Conservation (phyloP, 257 asterid genomes). For the Handroanthus guayacan region DNA sequence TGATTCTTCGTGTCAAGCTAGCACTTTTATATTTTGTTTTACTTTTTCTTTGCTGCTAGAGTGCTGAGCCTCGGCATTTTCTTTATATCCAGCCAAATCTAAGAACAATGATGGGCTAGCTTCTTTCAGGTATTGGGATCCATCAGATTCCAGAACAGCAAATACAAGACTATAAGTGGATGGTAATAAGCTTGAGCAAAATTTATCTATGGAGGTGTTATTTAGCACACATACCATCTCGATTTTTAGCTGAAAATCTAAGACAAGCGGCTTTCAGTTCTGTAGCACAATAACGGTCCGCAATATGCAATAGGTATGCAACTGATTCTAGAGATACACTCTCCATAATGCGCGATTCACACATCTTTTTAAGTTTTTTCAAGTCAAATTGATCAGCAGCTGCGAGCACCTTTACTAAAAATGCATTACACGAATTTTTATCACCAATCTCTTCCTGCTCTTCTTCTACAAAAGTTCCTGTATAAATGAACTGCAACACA, state of each 20-base stretch:
- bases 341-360: constrained; percentile 56
- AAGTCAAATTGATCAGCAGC: too few species aligned
- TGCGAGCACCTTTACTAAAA: too few species aligned
- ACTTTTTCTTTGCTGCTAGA: too few species aligned
- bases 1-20: too few species aligned
- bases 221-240: constrained; percentile 43
- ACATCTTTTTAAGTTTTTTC: constrained; percentile 48
- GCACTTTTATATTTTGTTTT: too few species aligned
- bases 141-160: neutral
- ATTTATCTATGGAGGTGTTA: neutral
- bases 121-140: too few species aligned
- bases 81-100: too few species aligned
- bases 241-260: constrained; percentile 34
- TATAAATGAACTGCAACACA: constrained; percentile 57
- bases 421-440: constrained; percentile 1
- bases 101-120: too few species aligned
- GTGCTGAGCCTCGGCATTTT: too few species aligned
- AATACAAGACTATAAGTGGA: neutral
- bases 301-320: constrained; percentile 51
- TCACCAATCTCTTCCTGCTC: constrained; percentile 47
- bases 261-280: too few species aligned
- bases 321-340: constrained; percentile 54
- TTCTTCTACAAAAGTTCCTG: constrained; percentile 52
- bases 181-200: too few species aligned
- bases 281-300: constrained; percentile 30